Evolutionary conservation across 1,284 basidiomycete genomes (phyloP).

Genomic region (Cerrena zonata): DNA sequence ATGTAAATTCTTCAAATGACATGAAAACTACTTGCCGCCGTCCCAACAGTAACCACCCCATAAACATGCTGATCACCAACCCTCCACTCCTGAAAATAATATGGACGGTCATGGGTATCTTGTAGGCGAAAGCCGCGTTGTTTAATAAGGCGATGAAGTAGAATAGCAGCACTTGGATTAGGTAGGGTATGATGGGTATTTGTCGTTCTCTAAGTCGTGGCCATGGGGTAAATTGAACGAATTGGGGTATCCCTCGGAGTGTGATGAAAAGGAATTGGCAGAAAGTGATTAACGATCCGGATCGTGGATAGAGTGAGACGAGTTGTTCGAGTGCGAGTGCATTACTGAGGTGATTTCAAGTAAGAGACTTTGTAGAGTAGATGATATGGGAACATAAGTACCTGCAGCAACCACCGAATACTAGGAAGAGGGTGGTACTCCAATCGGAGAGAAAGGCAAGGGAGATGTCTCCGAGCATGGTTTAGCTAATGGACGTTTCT

Average conservation of each 20-base stretch:
- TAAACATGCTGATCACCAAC: slow-evolving; percentile 72
- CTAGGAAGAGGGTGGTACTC: slow-evolving; percentile 39
- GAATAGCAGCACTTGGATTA: slow-evolving; percentile 80
- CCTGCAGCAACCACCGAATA: slow-evolving; percentile 61
- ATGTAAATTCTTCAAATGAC: background rate
- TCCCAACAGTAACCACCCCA: slow-evolving; percentile 61
- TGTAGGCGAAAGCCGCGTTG: slow-evolving; percentile 83
- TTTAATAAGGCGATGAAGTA: slow-evolving; percentile 80
- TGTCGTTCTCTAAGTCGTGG: slow-evolving; percentile 53
- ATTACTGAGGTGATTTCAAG: slow-evolving; percentile 40
- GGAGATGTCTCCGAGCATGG: slow-evolving; percentile 16
- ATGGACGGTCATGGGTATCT: slow-evolving; percentile 87
- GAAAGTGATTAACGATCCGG: slow-evolving; percentile 80
- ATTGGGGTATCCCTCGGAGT: slow-evolving; percentile 57
- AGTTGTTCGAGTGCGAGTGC: slow-evolving; percentile 67
- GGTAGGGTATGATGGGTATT: slow-evolving; percentile 73
- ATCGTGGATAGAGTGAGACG: slow-evolving; percentile 54
- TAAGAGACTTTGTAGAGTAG: slow-evolving; percentile 22
- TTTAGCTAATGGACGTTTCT: slow-evolving; percentile 12
- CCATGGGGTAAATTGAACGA: slow-evolving; percentile 35
- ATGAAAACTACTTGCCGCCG: slow-evolving; percentile 41
- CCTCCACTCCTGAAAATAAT: slow-evolving; percentile 93
- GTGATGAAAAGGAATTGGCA: slow-evolving; percentile 78
- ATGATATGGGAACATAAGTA: slow-evolving; percentile 30
- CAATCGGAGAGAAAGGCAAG: slow-evolving; percentile 33